Evolutionary conservation across 2,329 filamentous ascomycete genomes (phyloP).

Genomic region (Penicillium sp.): DNA sequence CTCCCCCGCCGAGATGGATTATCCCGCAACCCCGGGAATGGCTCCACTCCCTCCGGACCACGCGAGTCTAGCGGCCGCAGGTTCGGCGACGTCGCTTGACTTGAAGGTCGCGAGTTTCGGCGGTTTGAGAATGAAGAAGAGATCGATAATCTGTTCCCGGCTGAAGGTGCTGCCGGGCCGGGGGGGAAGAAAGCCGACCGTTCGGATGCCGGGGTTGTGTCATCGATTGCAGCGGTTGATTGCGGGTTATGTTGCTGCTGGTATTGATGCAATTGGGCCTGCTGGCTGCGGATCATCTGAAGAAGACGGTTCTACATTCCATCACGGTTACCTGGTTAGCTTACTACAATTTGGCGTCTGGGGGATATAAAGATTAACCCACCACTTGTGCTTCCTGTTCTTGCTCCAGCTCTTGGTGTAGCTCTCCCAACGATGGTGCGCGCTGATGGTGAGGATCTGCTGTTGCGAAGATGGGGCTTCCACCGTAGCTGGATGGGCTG

Average conservation of each 20-base stretch:
- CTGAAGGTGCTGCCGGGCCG: constrained; percentile 17
- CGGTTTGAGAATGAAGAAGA: constrained; percentile 36
- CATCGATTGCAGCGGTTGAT: constrained; percentile 41
- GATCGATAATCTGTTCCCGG: constrained; percentile 35
- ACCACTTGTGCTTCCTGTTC: constrained; percentile 54
- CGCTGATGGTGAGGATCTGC: constrained; percentile 50
- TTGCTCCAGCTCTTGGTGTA: constrained; percentile 52
- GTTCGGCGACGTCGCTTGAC: constrained; percentile 39
- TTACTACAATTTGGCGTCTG: background rate
- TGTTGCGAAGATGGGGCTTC: constrained; percentile 42
- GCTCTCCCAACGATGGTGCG: constrained; percentile 48
- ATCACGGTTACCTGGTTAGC: background rate
- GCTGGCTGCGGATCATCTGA: constrained; percentile 49
- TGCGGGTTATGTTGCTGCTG: constrained; percentile 31
- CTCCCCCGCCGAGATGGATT: constrained; percentile 37
- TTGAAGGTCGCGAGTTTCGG: constrained; percentile 36
- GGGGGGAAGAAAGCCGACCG: constrained; percentile 40
- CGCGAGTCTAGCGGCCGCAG: constrained; percentile 34
- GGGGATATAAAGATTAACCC: constrained; percentile 16
- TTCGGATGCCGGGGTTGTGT: constrained; percentile 45
- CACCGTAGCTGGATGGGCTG: constrained; percentile 45
- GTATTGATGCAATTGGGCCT: constrained; percentile 44
- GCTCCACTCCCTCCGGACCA: constrained; percentile 26
- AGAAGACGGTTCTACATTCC: constrained; percentile 48
- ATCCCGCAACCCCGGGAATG: constrained; percentile 28